Conservation (phyloP, 2,329 filamentous ascomycete genomes). For the Neospermospora avenae region DNA sequence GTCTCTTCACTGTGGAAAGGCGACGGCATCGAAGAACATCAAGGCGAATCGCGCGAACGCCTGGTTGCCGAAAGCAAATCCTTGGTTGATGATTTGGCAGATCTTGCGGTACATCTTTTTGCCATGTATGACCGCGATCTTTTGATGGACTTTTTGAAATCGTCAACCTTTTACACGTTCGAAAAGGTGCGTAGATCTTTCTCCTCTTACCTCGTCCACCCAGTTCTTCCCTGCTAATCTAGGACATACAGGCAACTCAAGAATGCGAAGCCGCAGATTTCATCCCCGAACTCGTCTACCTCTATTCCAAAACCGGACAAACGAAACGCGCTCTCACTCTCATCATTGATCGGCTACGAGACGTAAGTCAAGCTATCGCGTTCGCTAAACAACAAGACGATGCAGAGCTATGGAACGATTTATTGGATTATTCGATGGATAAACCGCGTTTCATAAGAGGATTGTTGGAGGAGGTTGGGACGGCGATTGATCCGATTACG, state of each 20-base stretch:
- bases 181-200: constrained; percentile 53
- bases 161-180: constrained; percentile 84
- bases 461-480: constrained; percentile 89
- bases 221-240: too few relatives aligned
- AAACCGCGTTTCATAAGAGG: constrained; percentile 93
- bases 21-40: constrained; percentile 56
- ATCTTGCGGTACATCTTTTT: constrained; percentile 82
- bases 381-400: constrained; percentile 95
- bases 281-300: constrained; percentile 89
- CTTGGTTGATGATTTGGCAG: constrained; percentile 81
- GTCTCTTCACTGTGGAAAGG: constrained; percentile 82
- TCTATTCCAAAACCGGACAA: constrained; percentile 92
- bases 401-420: constrained; percentile 88
- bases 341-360: constrained; percentile 88
- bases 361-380: constrained; percentile 87
- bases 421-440: constrained; percentile 95
- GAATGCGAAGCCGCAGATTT: constrained; percentile 80
- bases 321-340: constrained; percentile 88
- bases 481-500: constrained; percentile 86
- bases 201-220: neutral
- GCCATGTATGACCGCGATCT: constrained; percentile 76
- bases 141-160: constrained; percentile 82
- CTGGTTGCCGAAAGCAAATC: constrained; percentile 58
- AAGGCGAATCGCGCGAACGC: constrained; percentile 52
- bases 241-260: constrained; percentile 53